Evolutionary conservation across 192 early-diverging fungal genomes (phyloP), one percentile per base, ranked within the genome.

Genomic region (Podila horticola): DNA sequence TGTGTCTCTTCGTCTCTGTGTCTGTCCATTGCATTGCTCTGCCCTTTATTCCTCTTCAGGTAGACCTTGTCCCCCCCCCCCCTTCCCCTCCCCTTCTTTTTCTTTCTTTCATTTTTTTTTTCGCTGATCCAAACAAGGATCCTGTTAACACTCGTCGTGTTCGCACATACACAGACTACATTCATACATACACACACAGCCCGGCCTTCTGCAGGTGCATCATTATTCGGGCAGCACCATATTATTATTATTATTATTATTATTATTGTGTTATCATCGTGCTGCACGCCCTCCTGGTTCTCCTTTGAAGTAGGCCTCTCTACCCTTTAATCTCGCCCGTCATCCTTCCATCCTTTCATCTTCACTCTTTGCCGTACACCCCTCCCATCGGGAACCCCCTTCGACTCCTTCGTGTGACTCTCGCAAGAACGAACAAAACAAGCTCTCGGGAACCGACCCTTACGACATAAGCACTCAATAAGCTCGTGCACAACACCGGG

Each of bases 381-480:
- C 52, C 52, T 55, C 52, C 52, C 52, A n/a, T 55, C 24, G n/a
- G n/a, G 52, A 24, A 55, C 52, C 52, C 9, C 52, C 52, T 55
- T 24, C 22, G 52, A 55, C 22, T 55, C 52, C 52, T 55, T 11
- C 52, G 22, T 55, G n/a, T 26, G n/a, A 55, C 52, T 55, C 52
- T 55, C 52, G 9, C 59, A 61, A 24, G 11, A 20, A 61, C 9
- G 26, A 24, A 61, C 59, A 61, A 34, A 61, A n/a, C 52, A 55
- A 55, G 52, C 52, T 55, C 52, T 55, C 52, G n/a, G 52, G 52
- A 55, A 55, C 52, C 52, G 15, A 17, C 41, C 52, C 24, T 55
- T 55, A 26, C 52, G n/a, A 55, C 52, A 55, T 55, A 55, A 55
- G 52, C 52, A 55, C 10, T 26, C 52, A 55, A 55, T 55, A 55